phyloP scores from a whole-genome alignment of 805 yeast species.

The Dipodascopsis tothii region DNA sequence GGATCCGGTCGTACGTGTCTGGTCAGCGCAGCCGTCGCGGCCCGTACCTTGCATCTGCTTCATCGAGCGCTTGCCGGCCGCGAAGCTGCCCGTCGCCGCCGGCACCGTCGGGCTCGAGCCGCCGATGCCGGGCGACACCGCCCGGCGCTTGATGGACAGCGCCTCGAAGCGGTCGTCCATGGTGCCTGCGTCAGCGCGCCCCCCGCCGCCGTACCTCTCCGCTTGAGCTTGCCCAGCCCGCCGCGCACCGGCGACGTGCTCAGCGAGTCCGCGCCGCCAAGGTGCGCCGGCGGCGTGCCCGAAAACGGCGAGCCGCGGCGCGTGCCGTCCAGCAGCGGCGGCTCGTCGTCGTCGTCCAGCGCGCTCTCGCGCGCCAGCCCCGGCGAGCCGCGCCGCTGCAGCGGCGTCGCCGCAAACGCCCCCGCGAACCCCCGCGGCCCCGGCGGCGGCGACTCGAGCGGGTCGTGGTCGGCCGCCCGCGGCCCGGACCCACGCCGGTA shows the following conservation, averaged over 20 bases:
- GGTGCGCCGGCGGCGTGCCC: background rate
- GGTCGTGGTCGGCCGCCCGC: background rate
- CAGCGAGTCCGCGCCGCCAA: background rate
- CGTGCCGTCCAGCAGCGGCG: background rate
- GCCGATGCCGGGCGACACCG: slow-evolving; percentile 16
- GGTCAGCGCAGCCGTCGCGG: background rate
- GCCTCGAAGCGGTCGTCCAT: slow-evolving; percentile 12
- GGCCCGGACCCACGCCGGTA: background rate
- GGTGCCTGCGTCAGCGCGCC: background rate
- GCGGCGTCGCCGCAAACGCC: background rate
- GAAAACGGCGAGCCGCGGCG: background rate
- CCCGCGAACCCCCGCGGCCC: background rate
- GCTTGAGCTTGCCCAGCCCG: slow-evolving; percentile 7
- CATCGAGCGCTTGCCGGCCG: slow-evolving; percentile 20
- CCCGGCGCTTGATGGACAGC: slow-evolving; percentile 19
- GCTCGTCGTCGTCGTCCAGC: background rate
- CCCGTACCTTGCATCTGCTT: slow-evolving; percentile 19
- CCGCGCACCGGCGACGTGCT: slow-evolving; percentile 6
- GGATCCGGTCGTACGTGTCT: slow-evolving; percentile 20
- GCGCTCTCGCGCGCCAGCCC: background rate
- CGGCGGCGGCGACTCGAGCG: slow-evolving; percentile 6
- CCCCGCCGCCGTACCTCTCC: slow-evolving; percentile 6
- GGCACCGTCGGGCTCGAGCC: slow-evolving; percentile 3
- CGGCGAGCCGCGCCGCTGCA: too few relatives aligned
- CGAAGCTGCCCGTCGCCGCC: slow-evolving; percentile 12